Evolutionary conservation across 768 basidiomycete species (phyloP).

Genomic region (Rhizopogon vesiculosus): DNA sequence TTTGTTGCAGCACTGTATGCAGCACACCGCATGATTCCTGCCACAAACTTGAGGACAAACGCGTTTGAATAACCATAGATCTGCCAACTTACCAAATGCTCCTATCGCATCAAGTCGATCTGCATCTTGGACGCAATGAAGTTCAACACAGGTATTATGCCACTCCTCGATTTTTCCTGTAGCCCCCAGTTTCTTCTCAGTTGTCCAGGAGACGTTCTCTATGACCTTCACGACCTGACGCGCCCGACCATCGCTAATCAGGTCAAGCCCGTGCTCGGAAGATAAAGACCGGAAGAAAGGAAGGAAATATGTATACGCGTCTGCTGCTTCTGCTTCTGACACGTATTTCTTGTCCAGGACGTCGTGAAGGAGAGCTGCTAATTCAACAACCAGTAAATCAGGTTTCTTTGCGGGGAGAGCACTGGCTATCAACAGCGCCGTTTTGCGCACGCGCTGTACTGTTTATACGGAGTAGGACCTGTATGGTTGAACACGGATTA

Average conservation of each 20-base stretch:
- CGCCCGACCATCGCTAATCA: slow-evolving; percentile 59
- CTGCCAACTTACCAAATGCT: slow-evolving; percentile 54
- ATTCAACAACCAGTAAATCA: slow-evolving; percentile 74
- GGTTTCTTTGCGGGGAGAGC: slow-evolving; percentile 38
- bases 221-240: slow-evolving; percentile 54
- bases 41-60: not conserved
- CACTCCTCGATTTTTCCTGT: slow-evolving; percentile 54
- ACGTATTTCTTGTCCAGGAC: slow-evolving; percentile 85
- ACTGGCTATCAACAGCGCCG: slow-evolving; percentile 65
- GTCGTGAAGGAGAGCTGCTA: slow-evolving; percentile 88
- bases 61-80: not conserved
- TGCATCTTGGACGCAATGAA: slow-evolving; percentile 81
- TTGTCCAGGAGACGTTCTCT: slow-evolving; percentile 82
- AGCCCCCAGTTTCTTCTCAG: slow-evolving; percentile 64
- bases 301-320: slow-evolving; percentile 62
- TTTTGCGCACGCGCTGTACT: slow-evolving; percentile 82
- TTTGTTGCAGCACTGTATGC: slow-evolving; percentile 58
- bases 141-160: slow-evolving; percentile 68
- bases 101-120: slow-evolving; percentile 79
- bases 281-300: slow-evolving; percentile 55
- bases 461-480: not conserved
- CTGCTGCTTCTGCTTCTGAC: slow-evolving; percentile 45
- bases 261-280: slow-evolving; percentile 41
- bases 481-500: not conserved
- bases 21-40: slow-evolving; percentile 64